Percentiles rank a stretch among this genome's conserved stretches.
phyloP scores from a whole-genome alignment of 257 asterid genomes.

The Solanum ossicruentum region DNA sequence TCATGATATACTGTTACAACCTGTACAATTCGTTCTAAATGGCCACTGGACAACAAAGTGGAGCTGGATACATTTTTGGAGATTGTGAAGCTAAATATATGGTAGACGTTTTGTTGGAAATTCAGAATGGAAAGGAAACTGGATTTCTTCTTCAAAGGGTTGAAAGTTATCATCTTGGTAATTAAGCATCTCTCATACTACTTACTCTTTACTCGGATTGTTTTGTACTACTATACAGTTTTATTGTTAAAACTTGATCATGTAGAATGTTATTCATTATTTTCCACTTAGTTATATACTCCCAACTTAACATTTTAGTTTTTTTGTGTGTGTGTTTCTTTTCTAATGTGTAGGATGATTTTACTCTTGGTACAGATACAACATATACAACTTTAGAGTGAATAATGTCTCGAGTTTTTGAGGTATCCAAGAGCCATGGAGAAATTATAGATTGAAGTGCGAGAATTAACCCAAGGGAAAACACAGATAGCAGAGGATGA shows the following conservation, averaged over 20 bases:
- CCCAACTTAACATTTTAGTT: no score
- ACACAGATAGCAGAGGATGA: background rate
- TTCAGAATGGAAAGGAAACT: background rate
- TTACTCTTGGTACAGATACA: background rate
- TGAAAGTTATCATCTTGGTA: background rate
- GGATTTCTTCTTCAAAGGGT: background rate
- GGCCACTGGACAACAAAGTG: background rate
- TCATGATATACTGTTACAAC: no score
- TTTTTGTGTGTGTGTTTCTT: no score
- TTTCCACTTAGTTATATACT: no score
- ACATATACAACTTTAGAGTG: no score
- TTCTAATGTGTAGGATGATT: background rate
- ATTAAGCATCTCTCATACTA: background rate
- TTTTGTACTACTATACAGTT: background rate
- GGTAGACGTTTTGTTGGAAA: slow-evolving; percentile 32
- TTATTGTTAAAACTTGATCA: no score
- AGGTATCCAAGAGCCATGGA: no score
- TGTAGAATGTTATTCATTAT: background rate
- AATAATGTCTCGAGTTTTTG: no score
- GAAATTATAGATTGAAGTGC: no score
- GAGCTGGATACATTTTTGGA: slow-evolving; percentile 23
- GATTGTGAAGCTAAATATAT: slow-evolving; percentile 12
- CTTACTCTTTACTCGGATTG: background rate
- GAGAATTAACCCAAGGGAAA: no score
- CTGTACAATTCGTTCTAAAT: no score